These are phyloP conservation scores for Phytopythium sindhum DNA, from an alignment of 352 stramenopile species.

Conservation along the genomic window DNA sequence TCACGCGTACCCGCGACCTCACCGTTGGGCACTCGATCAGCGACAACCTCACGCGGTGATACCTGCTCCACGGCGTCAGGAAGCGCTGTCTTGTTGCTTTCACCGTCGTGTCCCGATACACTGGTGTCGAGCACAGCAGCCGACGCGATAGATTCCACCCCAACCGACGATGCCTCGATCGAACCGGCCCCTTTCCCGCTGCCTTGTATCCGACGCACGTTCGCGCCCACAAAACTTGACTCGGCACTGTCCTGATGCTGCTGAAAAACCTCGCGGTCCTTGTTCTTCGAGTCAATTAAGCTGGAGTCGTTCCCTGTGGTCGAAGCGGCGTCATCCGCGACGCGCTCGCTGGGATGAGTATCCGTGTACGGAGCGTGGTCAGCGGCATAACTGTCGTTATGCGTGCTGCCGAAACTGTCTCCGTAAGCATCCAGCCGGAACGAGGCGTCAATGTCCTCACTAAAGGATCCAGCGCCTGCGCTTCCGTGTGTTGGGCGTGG, in stretches of 20 bases:
- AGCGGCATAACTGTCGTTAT: conserved; percentile 2
- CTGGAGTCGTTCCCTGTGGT: neutral
- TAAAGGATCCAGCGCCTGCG: neutral
- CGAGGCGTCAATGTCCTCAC: conserved; percentile 5
- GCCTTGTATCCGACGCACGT: neutral
- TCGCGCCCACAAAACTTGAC: too few relatives aligned
- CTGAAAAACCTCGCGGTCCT: neutral
- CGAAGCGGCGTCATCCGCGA: neutral
- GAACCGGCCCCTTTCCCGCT: neutral
- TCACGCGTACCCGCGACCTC: too few relatives aligned
- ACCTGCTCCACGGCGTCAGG: too few relatives aligned
- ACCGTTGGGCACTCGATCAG: neutral
- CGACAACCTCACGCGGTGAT: neutral
- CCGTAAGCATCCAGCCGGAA: conserved; percentile 5
- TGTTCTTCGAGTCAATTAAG: neutral
- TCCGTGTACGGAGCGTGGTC: conserved; percentile 2
- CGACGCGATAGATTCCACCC: neutral
- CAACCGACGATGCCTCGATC: neutral
- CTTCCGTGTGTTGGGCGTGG: neutral
- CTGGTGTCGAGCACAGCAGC: neutral
- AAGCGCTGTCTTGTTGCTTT: neutral
- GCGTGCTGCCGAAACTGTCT: conserved; percentile 6
- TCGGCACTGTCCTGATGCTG: neutral
- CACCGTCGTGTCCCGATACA: neutral
- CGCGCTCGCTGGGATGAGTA: neutral